Conservation (phyloP, 768 basidiomycete species). For the Leccinum subgranulosum region DNA sequence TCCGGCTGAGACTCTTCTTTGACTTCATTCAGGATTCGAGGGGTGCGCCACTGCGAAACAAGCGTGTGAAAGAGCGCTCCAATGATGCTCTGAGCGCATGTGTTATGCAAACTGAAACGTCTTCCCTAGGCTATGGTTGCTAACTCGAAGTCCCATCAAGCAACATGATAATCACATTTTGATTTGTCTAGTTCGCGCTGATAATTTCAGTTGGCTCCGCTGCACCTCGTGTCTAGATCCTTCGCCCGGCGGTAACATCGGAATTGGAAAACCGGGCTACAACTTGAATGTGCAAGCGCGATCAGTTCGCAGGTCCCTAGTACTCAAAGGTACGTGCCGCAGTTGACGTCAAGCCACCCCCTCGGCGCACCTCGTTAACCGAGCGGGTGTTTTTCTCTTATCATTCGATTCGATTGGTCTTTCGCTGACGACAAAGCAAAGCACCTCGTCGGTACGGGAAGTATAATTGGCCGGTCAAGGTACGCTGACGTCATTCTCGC, state of each 20-base stretch:
- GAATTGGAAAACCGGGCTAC: neutral
- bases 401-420: neutral
- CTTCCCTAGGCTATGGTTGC: neutral
- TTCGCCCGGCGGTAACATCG: neutral
- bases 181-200: neutral
- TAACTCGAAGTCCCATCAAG: neutral
- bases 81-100: neutral
- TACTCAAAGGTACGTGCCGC: neutral
- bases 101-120: neutral
- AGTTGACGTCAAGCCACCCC: neutral
- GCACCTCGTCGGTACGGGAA: neutral
- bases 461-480: neutral
- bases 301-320: neutral
- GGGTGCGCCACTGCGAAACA: constrained; percentile 11
- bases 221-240: neutral
- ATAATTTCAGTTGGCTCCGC: neutral
- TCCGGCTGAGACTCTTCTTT: neutral
- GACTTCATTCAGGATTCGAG: constrained; percentile 1
- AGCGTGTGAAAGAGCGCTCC: constrained; percentile 12
- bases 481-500: neutral
- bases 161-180: neutral
- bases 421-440: neutral
- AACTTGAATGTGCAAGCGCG: neutral
- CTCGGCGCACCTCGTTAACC: neutral
- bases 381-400: neutral